These are phyloP conservation scores for Thymus quinquecostatus DNA, from an alignment of 257 asterid species.

Conservation along the genomic window DNA sequence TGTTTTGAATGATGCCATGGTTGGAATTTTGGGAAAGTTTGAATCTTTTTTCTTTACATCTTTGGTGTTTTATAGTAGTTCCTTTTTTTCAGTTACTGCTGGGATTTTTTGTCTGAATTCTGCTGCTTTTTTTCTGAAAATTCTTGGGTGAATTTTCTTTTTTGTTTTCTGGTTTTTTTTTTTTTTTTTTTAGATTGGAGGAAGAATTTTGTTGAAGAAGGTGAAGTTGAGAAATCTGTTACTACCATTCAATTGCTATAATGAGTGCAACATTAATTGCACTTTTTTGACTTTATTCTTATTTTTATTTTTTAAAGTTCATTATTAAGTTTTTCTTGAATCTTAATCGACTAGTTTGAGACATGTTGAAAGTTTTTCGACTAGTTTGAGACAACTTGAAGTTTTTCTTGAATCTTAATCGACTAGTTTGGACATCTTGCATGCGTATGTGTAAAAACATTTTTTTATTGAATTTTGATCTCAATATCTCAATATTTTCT, in stretches of 20 bases:
- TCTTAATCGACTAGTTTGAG: neutral
- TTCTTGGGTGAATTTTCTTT: constrained; percentile 5
- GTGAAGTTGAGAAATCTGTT: constrained; percentile 3
- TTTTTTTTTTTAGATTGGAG: neutral
- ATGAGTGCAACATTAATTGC: constrained; percentile 3
- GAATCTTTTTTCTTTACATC: neutral
- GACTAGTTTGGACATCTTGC: too few species aligned
- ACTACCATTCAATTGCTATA: too few species aligned
- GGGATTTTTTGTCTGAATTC: constrained; percentile 9
- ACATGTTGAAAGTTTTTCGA: too few species aligned
- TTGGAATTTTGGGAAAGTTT: neutral
- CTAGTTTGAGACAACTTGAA: too few species aligned
- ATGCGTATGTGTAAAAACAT: too few species aligned
- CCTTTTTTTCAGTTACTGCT: neutral
- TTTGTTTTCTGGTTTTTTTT: neutral
- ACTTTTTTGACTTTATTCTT: neutral
- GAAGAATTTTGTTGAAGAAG: neutral
- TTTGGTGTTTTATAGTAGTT: constrained; percentile 7
- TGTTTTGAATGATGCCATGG: constrained; percentile 62
- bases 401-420: neutral
- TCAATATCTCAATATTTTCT: too few species aligned
- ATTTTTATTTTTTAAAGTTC: neutral
- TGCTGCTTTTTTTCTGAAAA: constrained; percentile 13
- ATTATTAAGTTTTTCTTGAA: neutral
- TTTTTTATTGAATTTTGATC: neutral